Percentiles rank a stretch among this genome's conserved stretches.
phyloP scores from a whole-genome alignment of 768 basidiomycete genomes.

The Lentinula boryana region DNA sequence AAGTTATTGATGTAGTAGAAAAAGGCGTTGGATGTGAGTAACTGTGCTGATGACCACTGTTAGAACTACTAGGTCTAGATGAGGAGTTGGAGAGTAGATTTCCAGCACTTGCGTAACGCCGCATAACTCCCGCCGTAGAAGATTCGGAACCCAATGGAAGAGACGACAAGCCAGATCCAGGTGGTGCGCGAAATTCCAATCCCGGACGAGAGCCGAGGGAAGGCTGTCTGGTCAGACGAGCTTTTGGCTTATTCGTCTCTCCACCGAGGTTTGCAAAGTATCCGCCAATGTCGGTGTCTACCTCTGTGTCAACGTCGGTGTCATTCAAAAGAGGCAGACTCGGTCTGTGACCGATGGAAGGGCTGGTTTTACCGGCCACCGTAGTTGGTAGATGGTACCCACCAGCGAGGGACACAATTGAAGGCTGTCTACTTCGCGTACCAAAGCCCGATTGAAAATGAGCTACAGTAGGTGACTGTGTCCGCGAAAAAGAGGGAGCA shows the following conservation, averaged over 20 bases:
- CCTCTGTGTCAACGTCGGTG: neutral
- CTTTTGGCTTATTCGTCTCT: neutral
- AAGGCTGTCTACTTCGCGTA: slow-evolving; percentile 3
- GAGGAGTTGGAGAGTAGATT: neutral
- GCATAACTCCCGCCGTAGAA: neutral
- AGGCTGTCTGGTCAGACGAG: slow-evolving; percentile 1
- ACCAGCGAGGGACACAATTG: slow-evolving; percentile 1
- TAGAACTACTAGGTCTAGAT: neutral
- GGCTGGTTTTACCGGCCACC: slow-evolving; percentile 1
- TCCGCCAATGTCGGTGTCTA: neutral
- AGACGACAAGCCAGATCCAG: neutral
- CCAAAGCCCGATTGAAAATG: neutral
- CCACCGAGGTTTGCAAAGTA: neutral
- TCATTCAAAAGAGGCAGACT: slow-evolving; percentile 1
- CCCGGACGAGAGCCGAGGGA: slow-evolving; percentile 1
- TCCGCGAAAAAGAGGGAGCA: neutral
- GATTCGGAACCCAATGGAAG: neutral
- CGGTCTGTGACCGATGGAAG: neutral
- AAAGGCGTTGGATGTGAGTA: slow-evolving; percentile 2
- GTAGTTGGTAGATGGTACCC: slow-evolving; percentile 5
- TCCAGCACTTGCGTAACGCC: slow-evolving; percentile 5
- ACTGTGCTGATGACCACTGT: slow-evolving; percentile 2
- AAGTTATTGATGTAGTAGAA: neutral
- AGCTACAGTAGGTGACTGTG: neutral
- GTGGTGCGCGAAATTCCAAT: neutral